Conservation (phyloP, 2,329 filamentous ascomycete species). For the Alternaria ventricosa region DNA sequence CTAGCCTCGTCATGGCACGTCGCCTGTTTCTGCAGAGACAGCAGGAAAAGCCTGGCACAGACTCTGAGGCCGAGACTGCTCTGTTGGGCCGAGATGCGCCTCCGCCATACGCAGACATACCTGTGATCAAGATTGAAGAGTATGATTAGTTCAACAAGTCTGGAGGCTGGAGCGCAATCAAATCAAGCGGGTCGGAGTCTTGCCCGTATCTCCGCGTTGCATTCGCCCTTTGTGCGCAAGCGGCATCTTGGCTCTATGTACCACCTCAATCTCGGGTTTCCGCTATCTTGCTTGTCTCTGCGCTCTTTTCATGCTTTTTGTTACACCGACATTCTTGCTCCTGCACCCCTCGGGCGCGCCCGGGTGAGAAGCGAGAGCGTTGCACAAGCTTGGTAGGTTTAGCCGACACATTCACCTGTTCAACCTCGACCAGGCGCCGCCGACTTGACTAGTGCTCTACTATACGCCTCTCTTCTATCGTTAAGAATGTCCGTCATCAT, state of each 20-base stretch:
- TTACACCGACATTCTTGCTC: constrained; percentile 1
- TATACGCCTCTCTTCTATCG: neutral
- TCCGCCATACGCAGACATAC: constrained; percentile 28
- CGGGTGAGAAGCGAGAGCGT: neutral
- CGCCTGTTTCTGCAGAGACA: constrained; percentile 15
- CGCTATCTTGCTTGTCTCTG: neutral
- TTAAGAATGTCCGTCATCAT: constrained; percentile 29
- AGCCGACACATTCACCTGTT: constrained; percentile 9
- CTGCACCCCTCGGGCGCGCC: constrained; percentile 6
- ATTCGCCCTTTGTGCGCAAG: neutral
- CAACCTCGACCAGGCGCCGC: neutral
- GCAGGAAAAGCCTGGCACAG: constrained; percentile 9
- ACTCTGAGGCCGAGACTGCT: constrained; percentile 27
- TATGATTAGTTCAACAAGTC: constrained; percentile 21
- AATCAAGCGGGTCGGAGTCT: constrained; percentile 10
- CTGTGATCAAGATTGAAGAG: constrained; percentile 29
- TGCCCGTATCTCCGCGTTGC: constrained; percentile 13
- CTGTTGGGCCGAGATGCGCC: constrained; percentile 21
- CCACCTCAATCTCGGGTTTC: constrained; percentile 2
- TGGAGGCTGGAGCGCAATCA: constrained; percentile 15
- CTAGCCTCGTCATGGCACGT: constrained; percentile 19
- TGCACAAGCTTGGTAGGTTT: constrained; percentile 7
- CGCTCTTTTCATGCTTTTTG: neutral
- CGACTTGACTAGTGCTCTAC: neutral
- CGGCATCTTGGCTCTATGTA: constrained; percentile 11